Evolutionary conservation across 2,329 filamentous ascomycete genomes (phyloP), one percentile per base, ranked within the genome.

Genomic region (Hypomyces rosellus): DNA sequence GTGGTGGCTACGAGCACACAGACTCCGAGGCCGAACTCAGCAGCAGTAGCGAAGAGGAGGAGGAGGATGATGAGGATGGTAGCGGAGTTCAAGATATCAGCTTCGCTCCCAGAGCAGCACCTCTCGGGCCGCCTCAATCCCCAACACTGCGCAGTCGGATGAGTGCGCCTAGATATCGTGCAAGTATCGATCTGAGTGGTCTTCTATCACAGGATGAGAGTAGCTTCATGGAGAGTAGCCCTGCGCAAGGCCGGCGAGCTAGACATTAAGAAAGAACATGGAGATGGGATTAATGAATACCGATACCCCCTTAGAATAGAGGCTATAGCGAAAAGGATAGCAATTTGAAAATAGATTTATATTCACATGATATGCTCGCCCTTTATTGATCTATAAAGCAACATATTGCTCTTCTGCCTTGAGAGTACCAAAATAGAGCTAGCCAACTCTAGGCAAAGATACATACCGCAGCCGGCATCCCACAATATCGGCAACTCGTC

Each of bases 401-500:
- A 3, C 12, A 38, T 38, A 38, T 38, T 30, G 6, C 25, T 30
- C 6, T 30, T 11, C 9, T 11, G 25, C 25, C 25, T 30, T 8
- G 25, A 11, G 2, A 30, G 6, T 30, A 2, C 6, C 25, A 11
- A 30, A 6, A 11, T 8, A 7, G 4, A 30, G 25, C 6, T 30
- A 11, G 6, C 25, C 74, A 81, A 53, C 77, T 80, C 8, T 78
- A 81, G 55, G 64, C 77, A 20, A 86, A 89, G 66, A 86, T 93
- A 84, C 64, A 84, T 96, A 82, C 97, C 59, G 89, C 90, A 15
- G 92, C 91, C 9, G 89, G 89, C 56, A 75, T 84, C 12, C 83
- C 89, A 3, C 78, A 81, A 30, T 89, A 96, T 67, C 83, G 89
- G 49, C 84, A 91, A 61, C 71, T 89, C 13, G 75, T 95, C 9